phyloP scores from a whole-genome alignment of 306 rosid species.

The Vigna trinervia region DNA sequence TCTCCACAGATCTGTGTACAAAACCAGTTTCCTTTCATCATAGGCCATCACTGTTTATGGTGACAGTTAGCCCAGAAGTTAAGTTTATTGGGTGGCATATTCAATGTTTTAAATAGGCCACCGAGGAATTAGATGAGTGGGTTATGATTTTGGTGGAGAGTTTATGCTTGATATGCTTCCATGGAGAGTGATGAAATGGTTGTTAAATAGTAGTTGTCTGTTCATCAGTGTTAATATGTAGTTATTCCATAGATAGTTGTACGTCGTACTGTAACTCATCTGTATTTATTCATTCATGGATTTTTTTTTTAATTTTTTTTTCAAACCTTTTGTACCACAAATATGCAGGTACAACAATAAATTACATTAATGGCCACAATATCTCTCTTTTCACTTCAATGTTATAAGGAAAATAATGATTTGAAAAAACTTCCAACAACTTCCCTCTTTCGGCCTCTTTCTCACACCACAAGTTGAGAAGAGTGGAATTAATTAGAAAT shows the following conservation, averaged over 20 bases:
- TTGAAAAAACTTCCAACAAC: background rate
- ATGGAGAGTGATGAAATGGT: background rate
- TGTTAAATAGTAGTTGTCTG: background rate
- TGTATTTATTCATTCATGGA: background rate
- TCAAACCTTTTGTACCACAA: background rate
- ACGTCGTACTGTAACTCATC: background rate
- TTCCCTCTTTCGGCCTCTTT: background rate
- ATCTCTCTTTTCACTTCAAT: background rate
- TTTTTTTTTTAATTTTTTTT: background rate
- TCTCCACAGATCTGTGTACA: background rate
- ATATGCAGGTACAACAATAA: background rate
- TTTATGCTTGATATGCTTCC: background rate
- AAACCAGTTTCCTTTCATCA: background rate
- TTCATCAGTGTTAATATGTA: constrained; percentile 1
- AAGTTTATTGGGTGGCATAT: background rate
- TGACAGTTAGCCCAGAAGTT: no score
- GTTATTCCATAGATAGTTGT: background rate
- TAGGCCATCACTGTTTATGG: background rate
- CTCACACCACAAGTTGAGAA: no score
- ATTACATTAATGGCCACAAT: background rate
- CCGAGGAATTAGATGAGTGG: constrained; percentile 8
- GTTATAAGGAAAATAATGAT: background rate
- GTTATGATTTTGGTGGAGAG: background rate
- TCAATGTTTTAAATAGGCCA: constrained; percentile 4
- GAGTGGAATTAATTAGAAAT: background rate